A percentile compares a stretch with the other conserved stretches of the same genome.
These are phyloP conservation scores for Helenozyma baotianmanensis DNA, from an alignment of 805 yeast species.

Conservation along the genomic window DNA sequence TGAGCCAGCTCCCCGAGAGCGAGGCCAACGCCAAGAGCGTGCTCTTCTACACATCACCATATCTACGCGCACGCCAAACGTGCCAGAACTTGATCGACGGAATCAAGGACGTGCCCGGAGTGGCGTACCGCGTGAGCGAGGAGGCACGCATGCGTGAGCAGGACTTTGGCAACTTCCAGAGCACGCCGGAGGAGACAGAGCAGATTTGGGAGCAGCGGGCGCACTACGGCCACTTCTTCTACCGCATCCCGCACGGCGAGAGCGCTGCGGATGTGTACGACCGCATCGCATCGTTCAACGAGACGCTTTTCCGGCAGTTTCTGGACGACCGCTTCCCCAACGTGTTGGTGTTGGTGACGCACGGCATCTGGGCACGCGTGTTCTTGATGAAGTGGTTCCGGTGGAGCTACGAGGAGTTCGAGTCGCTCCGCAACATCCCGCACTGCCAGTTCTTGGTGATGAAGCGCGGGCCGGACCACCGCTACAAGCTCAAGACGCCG, in stretches of 20 bases:
- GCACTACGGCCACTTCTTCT: constrained; percentile 74
- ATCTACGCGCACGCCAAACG: constrained; percentile 79
- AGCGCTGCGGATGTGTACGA: constrained; percentile 96
- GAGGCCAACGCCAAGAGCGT: constrained; percentile 33
- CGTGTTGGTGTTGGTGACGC: constrained; percentile 80
- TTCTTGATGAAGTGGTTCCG: constrained; percentile 92
- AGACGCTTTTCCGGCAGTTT: constrained; percentile 79
- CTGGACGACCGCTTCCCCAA: constrained; percentile 66
- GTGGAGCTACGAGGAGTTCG: constrained; percentile 89
- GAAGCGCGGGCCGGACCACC: constrained; percentile 53
- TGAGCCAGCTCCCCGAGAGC: constrained; percentile 27
- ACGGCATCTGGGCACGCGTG: constrained; percentile 92
- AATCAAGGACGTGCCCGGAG: constrained; percentile 41
- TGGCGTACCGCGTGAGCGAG: constrained; percentile 57
- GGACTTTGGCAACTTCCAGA: constrained; percentile 92
- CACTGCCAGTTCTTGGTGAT: constrained; percentile 80
- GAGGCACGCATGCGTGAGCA: constrained; percentile 93
- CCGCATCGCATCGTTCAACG: constrained; percentile 85
- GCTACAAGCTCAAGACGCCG: constrained; percentile 56
- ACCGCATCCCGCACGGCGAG: constrained; percentile 89
- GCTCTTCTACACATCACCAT: constrained; percentile 83
- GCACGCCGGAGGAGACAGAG: constrained; percentile 70
- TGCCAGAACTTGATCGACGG: constrained; percentile 64
- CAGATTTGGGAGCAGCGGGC: constrained; percentile 81
- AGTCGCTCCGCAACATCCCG: constrained; percentile 73